Conservation (phyloP, 1,284 basidiomycete species). For the Ganoderma resinaceum region DNA sequence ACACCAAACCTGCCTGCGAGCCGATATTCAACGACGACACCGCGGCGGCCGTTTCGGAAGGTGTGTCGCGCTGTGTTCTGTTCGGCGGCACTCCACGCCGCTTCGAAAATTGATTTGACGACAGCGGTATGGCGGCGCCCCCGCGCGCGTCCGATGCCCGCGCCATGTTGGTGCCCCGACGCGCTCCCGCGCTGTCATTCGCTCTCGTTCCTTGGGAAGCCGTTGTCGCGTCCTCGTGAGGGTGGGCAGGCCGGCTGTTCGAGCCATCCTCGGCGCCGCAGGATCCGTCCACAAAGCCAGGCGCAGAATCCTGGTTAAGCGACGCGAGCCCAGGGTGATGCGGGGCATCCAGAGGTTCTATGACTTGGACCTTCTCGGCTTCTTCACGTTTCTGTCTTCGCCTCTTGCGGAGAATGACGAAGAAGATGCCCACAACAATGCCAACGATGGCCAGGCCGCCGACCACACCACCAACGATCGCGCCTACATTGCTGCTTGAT, state of each 20-base stretch:
- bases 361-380: constrained; percentile 12
- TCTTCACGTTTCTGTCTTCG: not conserved
- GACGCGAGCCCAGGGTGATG: constrained; percentile 20
- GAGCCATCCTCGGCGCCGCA: not conserved
- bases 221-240: not conserved
- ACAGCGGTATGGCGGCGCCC: no score
- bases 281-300: not conserved
- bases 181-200: not conserved
- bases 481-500: constrained; percentile 10
- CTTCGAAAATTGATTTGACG: constrained; percentile 22
- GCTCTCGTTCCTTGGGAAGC: constrained; percentile 1
- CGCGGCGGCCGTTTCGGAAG: constrained; percentile 15
- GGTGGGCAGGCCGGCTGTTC: not conserved
- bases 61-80: not conserved
- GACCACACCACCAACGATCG: constrained; percentile 29
- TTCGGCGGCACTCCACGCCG: constrained; percentile 24
- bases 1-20: constrained; percentile 10
- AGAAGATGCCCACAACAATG: constrained; percentile 8
- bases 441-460: constrained; percentile 24
- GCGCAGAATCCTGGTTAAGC: constrained; percentile 6
- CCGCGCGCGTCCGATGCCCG: not conserved
- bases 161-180: not conserved
- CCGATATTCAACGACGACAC: constrained; percentile 7
- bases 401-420: constrained; percentile 18
- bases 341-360: constrained; percentile 6